A percentile compares a stretch with the other conserved stretches of the same genome.
Evolutionary conservation across 768 basidiomycete species (phyloP).

Genomic region (Floccularia luteovirens): DNA sequence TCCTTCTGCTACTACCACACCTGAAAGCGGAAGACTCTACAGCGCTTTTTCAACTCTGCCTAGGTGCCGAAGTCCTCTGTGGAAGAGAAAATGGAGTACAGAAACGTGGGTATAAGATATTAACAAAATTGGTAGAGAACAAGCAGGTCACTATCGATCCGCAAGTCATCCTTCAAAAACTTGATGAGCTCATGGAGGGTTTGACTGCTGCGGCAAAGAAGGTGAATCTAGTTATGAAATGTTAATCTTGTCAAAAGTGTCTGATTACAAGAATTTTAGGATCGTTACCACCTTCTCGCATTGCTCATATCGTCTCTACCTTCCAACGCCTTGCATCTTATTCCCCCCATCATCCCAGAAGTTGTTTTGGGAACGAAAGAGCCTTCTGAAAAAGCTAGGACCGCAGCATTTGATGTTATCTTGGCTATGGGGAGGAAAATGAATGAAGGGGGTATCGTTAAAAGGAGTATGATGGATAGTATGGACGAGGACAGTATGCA

Average conservation of each 20-base stretch:
- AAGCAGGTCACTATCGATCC: conserved; percentile 48
- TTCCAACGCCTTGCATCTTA: conserved; percentile 66
- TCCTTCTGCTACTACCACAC: conserved; percentile 76
- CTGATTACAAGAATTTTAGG: conserved; percentile 30
- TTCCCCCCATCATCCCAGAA: conserved; percentile 88
- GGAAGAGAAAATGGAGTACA: conserved; percentile 84
- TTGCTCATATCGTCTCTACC: conserved; percentile 65
- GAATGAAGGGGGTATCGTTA: conserved; percentile 78
- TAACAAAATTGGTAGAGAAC: conserved; percentile 66
- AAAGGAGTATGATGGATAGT: conserved; percentile 66
- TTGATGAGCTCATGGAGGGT: conserved; percentile 59
- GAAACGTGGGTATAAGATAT: conserved; percentile 90
- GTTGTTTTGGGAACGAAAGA: conserved; percentile 95
- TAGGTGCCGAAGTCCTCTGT: conserved; percentile 61
- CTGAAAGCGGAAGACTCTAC: conserved; percentile 55
- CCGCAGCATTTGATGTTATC: conserved; percentile 84
- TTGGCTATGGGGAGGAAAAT: conserved; percentile 92
- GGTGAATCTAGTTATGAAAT: conserved; percentile 27
- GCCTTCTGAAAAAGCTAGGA: conserved; percentile 86
- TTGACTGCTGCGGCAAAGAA: conserved; percentile 84
- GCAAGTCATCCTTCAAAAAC: conserved; percentile 50
- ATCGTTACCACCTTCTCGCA: conserved; percentile 74
- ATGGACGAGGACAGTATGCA: conserved; percentile 65
- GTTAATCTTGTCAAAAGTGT: neutral
- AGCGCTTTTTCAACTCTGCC: conserved; percentile 60